Percentiles rank a stretch among this genome's conserved stretches.
Evolutionary conservation across 768 basidiomycete genomes (phyloP).

Genomic region (Tulasnella calospora): DNA sequence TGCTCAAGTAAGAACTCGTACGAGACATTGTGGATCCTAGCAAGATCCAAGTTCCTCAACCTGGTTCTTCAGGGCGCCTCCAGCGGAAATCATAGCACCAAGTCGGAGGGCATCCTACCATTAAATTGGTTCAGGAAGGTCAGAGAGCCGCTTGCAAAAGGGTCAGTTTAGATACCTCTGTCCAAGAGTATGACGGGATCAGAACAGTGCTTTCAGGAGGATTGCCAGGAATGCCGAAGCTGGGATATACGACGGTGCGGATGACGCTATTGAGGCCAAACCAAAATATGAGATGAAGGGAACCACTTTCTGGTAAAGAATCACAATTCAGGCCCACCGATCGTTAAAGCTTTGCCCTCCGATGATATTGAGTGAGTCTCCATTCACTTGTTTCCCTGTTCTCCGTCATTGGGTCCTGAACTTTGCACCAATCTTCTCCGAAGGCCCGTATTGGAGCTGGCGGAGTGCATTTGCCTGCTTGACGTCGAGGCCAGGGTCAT

Average conservation of each 20-base stretch:
- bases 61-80: slow-evolving; percentile 8
- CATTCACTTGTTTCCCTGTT: slow-evolving; percentile 26
- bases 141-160: too few relatives aligned
- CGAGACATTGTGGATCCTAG: slow-evolving; percentile 34
- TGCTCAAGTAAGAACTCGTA: slow-evolving; percentile 27
- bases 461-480: slow-evolving; percentile 39
- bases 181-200: slow-evolving; percentile 44
- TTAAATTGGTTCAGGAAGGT: not conserved
- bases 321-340: slow-evolving; percentile 15
- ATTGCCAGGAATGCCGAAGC: slow-evolving; percentile 36
- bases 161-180: slow-evolving; percentile 1
- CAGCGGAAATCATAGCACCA: slow-evolving; percentile 35
- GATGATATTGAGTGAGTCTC: slow-evolving; percentile 34
- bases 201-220: slow-evolving; percentile 31
- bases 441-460: slow-evolving; percentile 35
- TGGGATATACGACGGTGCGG: slow-evolving; percentile 45
- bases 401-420: slow-evolving; percentile 41
- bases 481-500: slow-evolving; percentile 34
- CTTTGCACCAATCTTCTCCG: slow-evolving; percentile 40
- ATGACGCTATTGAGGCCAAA: slow-evolving; percentile 26
- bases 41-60: slow-evolving; percentile 37
- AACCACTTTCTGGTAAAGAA: too few relatives aligned
- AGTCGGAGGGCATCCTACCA: slow-evolving; percentile 39
- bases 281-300: slow-evolving; percentile 25
- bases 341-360: slow-evolving; percentile 46